Evolutionary conservation across 768 basidiomycete species (phyloP), one percentile per base, ranked within the genome.

Genomic region (Butyriboletus loyo): DNA sequence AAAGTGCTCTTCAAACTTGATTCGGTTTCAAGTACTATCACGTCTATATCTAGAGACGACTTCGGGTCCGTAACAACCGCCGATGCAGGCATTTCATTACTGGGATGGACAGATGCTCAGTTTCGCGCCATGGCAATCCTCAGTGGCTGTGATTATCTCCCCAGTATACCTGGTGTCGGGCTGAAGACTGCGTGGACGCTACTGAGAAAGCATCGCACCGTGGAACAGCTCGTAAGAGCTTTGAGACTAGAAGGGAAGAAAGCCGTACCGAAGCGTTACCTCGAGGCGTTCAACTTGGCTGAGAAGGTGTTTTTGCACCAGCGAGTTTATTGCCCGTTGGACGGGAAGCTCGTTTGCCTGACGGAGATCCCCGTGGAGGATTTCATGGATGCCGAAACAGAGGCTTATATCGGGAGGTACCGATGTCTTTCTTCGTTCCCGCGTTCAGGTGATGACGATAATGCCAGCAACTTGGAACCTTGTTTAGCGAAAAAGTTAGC

Each of bases 1-100:
- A 86, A 81, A 48, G 93, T 97, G 11, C 80, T 97, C n/a, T 92
- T 91, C 79, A 98, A 98, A 71, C 77, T 98, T 27, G 95, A 98
- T 70, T 64, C 76, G 2, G 76, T 79, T 50, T 77, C 81, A 31
- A 77, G 72, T 49, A 85, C 84, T n/a, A 81, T 88, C 55, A 75
- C 80, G 13, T 81, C 77, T 46, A 85, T 92, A 59, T 81, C 80
- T 15, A 81, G 86, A 28, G 70, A 72, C 36, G 82, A 89, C 66
- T 91, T 92, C 64, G 85, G 78, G 10, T 77, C 78, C 25, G 77
- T 87, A 45, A 72, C 76, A 21, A 69, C 72, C 15, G 67, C 74
- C 1, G 77, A 81, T 22, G 71, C 80, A 34, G 77, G 77, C 40
- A 85, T 92, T 61, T 87, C 90, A 24, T 82, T 98, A 53, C 72